Evolutionary conservation across 1,284 basidiomycete species (phyloP).

Genomic region (Malassezia globosa): DNA sequence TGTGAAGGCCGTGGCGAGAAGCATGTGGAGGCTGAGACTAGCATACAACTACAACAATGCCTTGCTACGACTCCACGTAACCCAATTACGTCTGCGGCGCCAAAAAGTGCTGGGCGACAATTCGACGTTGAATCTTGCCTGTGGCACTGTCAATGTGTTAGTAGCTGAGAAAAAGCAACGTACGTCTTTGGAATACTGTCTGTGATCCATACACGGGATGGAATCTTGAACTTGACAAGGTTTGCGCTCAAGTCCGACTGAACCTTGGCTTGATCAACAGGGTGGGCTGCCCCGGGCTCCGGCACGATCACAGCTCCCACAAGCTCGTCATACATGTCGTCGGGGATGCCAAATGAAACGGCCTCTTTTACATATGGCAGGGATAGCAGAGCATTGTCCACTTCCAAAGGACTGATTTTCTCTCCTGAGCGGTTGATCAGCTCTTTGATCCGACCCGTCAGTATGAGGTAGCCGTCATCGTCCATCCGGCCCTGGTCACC

Average conservation of each 20-base stretch:
- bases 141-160: slow-evolving; percentile 21
- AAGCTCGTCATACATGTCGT: slow-evolving; percentile 46
- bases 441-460: slow-evolving; percentile 46
- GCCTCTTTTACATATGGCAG: slow-evolving; percentile 54
- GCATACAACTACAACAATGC: neutral
- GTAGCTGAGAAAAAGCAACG: slow-evolving; percentile 1
- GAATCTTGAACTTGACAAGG: slow-evolving; percentile 48
- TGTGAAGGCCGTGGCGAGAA: neutral
- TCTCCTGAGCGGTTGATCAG: slow-evolving; percentile 53
- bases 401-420: slow-evolving; percentile 59
- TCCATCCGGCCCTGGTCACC: slow-evolving; percentile 60
- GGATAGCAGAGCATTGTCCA: slow-evolving; percentile 51
- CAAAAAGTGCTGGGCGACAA: slow-evolving; percentile 35
- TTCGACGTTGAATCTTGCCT: slow-evolving; percentile 43
- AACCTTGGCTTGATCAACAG: slow-evolving; percentile 31
- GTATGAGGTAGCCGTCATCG: slow-evolving; percentile 55
- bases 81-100: neutral
- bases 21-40: slow-evolving; percentile 9
- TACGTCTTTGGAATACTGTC: slow-evolving; percentile 47
- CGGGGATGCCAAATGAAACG: slow-evolving; percentile 48
- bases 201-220: slow-evolving; percentile 46
- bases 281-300: slow-evolving; percentile 18
- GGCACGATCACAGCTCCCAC: slow-evolving; percentile 47
- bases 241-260: slow-evolving; percentile 30
- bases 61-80: neutral